Conservation (phyloP, 2,329 filamentous ascomycete species). For the Tolypocladium album region DNA sequence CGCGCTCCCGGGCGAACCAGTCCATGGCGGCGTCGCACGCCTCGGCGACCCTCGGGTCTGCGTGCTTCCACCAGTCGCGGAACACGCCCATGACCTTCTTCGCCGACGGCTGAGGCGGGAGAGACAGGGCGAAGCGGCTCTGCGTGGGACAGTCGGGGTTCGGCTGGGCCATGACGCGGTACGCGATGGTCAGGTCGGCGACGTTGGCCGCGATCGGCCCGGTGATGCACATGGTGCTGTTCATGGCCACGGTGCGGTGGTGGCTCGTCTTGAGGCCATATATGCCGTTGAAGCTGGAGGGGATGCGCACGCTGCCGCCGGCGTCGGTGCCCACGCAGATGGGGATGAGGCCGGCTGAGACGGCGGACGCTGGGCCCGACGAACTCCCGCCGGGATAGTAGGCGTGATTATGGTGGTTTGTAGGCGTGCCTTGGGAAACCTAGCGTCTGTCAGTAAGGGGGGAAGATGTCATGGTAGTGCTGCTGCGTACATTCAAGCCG, state of each 20-base stretch:
- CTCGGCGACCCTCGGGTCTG: conserved; percentile 51
- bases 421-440: conserved; percentile 60
- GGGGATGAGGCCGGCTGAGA: conserved; percentile 62
- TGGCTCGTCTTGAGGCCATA: conserved; percentile 76
- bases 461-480: neutral
- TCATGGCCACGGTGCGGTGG: conserved; percentile 51
- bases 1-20: conserved; percentile 39
- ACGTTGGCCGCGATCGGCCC: conserved; percentile 70
- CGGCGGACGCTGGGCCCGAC: conserved; percentile 61
- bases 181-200: conserved; percentile 71
- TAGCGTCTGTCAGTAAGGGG: conserved; percentile 24
- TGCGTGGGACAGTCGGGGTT: conserved; percentile 53
- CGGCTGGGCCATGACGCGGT: conserved; percentile 66
- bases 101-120: conserved; percentile 27
- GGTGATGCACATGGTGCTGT: conserved; percentile 47
- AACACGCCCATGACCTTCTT: conserved; percentile 63
- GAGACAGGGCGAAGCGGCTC: conserved; percentile 50
- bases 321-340: conserved; percentile 66
- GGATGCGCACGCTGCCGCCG: conserved; percentile 66
- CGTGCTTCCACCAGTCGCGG: conserved; percentile 34
- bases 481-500: conserved; percentile 57
- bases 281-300: conserved; percentile 63
- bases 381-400: conserved; percentile 80
- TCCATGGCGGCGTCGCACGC: conserved; percentile 53
- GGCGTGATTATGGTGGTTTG: conserved; percentile 63